These are phyloP conservation scores for Vicia faba DNA, from an alignment of 306 rosid genomes.

Conservation along the genomic window DNA sequence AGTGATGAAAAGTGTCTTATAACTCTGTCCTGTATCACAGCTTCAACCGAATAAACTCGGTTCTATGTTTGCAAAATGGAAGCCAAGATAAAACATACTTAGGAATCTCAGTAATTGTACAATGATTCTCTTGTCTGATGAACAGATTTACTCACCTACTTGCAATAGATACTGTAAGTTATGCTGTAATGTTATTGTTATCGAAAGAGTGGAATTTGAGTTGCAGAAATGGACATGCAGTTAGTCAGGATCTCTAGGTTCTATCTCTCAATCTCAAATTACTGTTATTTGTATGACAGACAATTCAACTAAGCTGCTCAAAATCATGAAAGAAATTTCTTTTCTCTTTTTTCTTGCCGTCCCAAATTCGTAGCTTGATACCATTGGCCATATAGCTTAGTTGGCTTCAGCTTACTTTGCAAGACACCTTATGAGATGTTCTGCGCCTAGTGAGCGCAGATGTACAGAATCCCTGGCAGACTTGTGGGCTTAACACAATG, in stretches of 20 bases:
- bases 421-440: slow-evolving; percentile 4
- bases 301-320: background rate
- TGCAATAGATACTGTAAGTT: slow-evolving; percentile 3
- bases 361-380: background rate
- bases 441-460: background rate
- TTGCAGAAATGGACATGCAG: slow-evolving; percentile 1
- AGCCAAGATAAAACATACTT: background rate
- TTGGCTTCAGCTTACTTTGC: slow-evolving; percentile 1
- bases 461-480: background rate
- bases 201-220: background rate
- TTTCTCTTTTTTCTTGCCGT: background rate
- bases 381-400: background rate
- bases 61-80: background rate
- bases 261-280: background rate
- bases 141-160: background rate
- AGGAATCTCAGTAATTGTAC: background rate
- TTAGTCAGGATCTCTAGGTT: background rate
- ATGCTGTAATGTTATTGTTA: background rate
- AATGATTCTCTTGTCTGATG: background rate
- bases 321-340: background rate
- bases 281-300: background rate
- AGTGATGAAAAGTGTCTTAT: background rate
- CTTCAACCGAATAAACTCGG: background rate
- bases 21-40: background rate
- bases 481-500: background rate